Evolutionary conservation across 257 asterid species (phyloP).

Genomic region (Solanum okadae): DNA sequence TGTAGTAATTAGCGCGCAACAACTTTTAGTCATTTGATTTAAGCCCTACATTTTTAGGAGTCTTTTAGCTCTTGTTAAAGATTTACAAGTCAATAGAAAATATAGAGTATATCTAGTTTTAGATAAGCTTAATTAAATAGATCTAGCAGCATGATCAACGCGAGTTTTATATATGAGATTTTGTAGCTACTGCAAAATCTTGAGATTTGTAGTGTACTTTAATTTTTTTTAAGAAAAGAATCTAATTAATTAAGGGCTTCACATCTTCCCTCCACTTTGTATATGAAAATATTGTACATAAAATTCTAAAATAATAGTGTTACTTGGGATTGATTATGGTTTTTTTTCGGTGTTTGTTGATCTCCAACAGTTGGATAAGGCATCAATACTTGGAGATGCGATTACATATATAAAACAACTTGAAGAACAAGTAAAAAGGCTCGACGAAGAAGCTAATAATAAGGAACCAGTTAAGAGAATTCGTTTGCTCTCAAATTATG

Average conservation of each 20-base stretch:
- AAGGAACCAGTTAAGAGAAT: not conserved
- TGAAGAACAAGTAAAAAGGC: not conserved
- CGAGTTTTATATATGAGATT: not conserved
- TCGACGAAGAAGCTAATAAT: not conserved
- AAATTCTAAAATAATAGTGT: not conserved
- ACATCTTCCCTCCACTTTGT: not conserved
- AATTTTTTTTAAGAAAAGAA: not conserved
- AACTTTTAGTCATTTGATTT: not conserved
- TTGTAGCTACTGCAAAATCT: not conserved
- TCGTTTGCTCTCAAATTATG: not conserved
- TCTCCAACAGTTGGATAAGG: slow-evolving; percentile 3
- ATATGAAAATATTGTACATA: not conserved
- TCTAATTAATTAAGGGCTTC: not conserved
- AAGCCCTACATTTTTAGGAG: not conserved
- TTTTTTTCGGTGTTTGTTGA: not conserved
- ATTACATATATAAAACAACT: not conserved
- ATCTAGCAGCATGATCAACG: not conserved
- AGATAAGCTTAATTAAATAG: not conserved
- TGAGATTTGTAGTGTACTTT: not conserved
- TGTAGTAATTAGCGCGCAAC: not conserved
- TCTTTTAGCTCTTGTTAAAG: not conserved
- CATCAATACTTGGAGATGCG: slow-evolving; percentile 1
- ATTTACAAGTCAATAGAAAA: not conserved
- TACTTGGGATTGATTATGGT: not conserved
- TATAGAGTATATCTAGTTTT: not conserved